Evolutionary conservation across 345 rosid genomes (phyloP).

Genomic region (Gynandropsis gynandra): DNA sequence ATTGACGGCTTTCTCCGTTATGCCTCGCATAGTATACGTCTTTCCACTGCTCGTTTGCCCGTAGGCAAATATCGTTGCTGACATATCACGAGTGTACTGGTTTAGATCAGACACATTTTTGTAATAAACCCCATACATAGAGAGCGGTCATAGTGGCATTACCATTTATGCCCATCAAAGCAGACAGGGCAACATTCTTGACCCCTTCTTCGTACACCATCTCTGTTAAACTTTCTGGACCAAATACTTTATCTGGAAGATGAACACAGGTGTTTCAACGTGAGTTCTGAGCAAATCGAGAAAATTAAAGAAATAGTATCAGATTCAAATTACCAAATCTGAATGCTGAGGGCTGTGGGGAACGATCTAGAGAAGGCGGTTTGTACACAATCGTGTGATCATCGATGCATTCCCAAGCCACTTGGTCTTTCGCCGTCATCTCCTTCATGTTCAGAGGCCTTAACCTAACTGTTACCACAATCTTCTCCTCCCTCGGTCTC

Average conservation of each 20-base stretch:
- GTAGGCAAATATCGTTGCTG: constrained; percentile 97
- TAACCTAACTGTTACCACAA: constrained; percentile 88
- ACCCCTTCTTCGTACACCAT: constrained; percentile 92
- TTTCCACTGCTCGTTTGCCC: constrained; percentile 99
- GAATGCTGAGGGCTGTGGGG: constrained; percentile 65
- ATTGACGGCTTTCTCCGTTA: constrained; percentile 94
- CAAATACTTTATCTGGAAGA: constrained; percentile 85
- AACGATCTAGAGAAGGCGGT: constrained; percentile 73
- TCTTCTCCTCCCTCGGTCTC: constrained; percentile 84
- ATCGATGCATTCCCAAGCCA: constrained; percentile 92
- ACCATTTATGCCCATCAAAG: constrained; percentile 97
- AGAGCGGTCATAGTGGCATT: constrained; percentile 9
- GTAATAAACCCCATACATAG: background rate
- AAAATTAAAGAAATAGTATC: constrained; percentile 11
- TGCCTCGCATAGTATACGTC: constrained; percentile 96
- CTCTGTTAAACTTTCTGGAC: constrained; percentile 66
- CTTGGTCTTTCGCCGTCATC: constrained; percentile 74
- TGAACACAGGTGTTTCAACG: background rate
- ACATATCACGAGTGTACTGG: constrained; percentile 1
- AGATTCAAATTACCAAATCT: constrained; percentile 56
- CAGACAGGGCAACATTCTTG: constrained; percentile 93
- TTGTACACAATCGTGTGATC: constrained; percentile 71
- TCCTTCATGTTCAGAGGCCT: constrained; percentile 91
- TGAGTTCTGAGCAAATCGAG: background rate
- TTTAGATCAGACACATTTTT: constrained; percentile 1